A percentile compares a stretch with the other conserved stretches of the same genome.
phyloP scores from a whole-genome alignment of 306 rosid genomes.

The Prunus mume region DNA sequence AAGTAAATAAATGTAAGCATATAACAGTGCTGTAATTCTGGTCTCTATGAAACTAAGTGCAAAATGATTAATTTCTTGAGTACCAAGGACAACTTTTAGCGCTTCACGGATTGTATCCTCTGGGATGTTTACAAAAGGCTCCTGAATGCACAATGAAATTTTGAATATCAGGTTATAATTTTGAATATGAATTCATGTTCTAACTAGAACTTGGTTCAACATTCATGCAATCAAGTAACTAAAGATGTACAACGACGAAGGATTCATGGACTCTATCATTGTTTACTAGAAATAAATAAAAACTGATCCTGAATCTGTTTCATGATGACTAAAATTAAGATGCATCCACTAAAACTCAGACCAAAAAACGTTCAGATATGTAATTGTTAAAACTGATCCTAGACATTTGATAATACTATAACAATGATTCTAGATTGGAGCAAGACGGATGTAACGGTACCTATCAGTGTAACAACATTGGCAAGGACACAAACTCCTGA shows the following conservation, averaged over 20 bases:
- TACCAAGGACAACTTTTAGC: slow-evolving; percentile 89
- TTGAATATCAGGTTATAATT: neutral
- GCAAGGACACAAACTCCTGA: neutral
- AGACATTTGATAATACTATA: neutral
- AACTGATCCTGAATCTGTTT: neutral
- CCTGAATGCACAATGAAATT: slow-evolving; percentile 48
- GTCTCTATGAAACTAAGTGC: slow-evolving; percentile 1
- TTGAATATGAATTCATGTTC: neutral
- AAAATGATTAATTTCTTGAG: slow-evolving; percentile 4
- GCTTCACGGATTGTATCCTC: slow-evolving; percentile 89
- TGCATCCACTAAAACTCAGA: neutral
- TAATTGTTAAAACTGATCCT: neutral
- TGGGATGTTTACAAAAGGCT: slow-evolving; percentile 93
- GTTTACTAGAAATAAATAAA: neutral
- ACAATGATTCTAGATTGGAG: no score
- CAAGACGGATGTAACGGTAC: no score
- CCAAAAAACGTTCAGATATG: neutral
- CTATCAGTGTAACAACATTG: neutral
- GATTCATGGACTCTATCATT: neutral
- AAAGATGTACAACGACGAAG: neutral
- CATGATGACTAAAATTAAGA: neutral
- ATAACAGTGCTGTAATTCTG: neutral
- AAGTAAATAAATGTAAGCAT: slow-evolving; percentile 21
- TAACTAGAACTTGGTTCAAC: neutral
- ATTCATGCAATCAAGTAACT: neutral